Evolutionary conservation across 2,329 filamentous ascomycete species (phyloP), one percentile per base, ranked within the genome.

Genomic region (Myriosclerotinia curreyana): DNA sequence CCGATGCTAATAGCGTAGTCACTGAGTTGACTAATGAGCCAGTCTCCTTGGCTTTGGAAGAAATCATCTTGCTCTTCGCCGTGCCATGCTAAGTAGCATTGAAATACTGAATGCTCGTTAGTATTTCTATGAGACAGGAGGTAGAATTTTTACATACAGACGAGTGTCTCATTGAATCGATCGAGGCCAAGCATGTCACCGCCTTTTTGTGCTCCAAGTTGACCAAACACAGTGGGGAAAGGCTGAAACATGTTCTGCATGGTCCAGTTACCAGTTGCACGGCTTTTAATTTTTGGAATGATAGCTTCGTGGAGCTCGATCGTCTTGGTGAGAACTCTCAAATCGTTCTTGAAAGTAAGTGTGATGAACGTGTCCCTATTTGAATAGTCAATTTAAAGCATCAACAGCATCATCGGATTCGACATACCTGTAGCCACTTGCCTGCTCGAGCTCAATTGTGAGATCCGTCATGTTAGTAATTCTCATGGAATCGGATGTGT

Each of bases 281-380:
- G 9, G 38, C 20, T 31, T 5, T 31, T 42, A 17, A 51, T 61
- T 12, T n/a, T 46, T 11, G 34, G 25, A 22, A 61, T 44, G 0
- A 31, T 34, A 34, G 59, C 34, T 15, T 46, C 28, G 28, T 60
- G 56, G 17, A 60, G 56, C 28, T 50, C 56, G 46, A 60, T 60
- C 15, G 46, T 46, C 15, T 50, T 50, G n/a, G 56, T 25, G 34
- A 60, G 34, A 36, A 58, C 54, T n/a, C 54, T 42, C 22, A 58
- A 48, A 34, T 50, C 44, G 15, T 60, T 60, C 56, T 50, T 60
- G 31, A 60, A 60, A 17, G 44, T 60, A 17, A 60, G 44, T 38
- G 44, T 60, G 12, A 36, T 50, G 46, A 50, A 60, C 2, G 20
- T 48, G 25, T 50, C 56, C n/a, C 56, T 48, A 17, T 15, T 11